A percentile compares a stretch with the other conserved stretches of the same genome.
phyloP scores from a whole-genome alignment of 345 rosid genomes.

The Eucalyptus dawsonii region DNA sequence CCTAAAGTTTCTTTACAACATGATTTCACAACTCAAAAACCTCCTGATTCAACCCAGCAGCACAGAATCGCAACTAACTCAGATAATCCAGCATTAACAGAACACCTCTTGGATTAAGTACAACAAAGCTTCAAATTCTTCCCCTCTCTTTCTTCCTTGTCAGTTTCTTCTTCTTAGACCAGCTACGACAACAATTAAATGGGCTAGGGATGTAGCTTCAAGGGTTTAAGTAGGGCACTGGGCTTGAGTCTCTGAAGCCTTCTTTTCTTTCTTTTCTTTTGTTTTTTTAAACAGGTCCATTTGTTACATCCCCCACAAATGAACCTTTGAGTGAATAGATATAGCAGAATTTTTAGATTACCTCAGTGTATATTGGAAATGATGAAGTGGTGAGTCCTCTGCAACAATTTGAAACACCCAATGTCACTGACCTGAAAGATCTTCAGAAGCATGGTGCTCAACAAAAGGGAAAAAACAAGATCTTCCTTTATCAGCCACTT shows the following conservation, averaged over 20 bases:
- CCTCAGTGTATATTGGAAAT: neutral
- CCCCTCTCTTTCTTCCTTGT: neutral
- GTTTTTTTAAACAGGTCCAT: neutral
- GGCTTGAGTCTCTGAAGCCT: neutral
- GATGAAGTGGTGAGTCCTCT: neutral
- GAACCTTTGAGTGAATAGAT: neutral
- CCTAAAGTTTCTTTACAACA: neutral
- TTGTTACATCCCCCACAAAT: neutral
- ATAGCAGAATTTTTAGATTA: neutral
- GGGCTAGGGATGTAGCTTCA: neutral
- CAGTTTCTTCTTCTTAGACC: neutral
- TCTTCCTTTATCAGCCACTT: neutral
- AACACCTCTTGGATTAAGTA: neutral
- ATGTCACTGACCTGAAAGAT: neutral
- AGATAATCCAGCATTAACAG: neutral
- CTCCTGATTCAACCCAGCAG: neutral
- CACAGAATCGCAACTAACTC: neutral
- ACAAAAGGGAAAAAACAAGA: neutral
- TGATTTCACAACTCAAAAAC: neutral
- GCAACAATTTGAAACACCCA: neutral
- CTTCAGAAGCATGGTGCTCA: neutral
- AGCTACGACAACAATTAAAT: neutral
- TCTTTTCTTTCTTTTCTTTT: neutral
- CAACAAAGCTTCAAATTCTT: neutral
- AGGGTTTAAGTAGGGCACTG: neutral